These are phyloP conservation scores for Carex pumila DNA, from an alignment of 176 grass and related monocot species.

Conservation along the genomic window DNA sequence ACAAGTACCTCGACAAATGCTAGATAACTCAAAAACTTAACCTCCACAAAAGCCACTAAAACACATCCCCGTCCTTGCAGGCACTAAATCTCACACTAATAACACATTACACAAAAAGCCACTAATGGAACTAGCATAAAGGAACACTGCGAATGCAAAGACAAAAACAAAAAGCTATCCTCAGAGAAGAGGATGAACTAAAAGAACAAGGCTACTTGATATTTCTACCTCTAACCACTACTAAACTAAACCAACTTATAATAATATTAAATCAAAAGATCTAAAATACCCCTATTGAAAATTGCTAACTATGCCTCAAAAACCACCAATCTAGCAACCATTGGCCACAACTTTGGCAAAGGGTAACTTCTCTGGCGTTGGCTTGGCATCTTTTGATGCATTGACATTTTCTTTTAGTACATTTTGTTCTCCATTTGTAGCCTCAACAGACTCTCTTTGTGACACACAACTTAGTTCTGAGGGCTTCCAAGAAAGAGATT, in stretches of 20 bases:
- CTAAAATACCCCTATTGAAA: not conserved
- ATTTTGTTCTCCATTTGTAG: constrained; percentile 27
- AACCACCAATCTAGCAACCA: constrained; percentile 32
- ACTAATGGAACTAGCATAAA: not conserved
- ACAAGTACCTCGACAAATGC: not conserved
- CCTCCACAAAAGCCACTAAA: not conserved
- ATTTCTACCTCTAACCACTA: not conserved
- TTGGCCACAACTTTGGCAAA: constrained; percentile 20
- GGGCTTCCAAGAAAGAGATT: constrained; percentile 18
- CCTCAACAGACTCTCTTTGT: constrained; percentile 25
- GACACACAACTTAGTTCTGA: constrained; percentile 19
- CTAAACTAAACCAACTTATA: not conserved
- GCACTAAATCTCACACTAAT: not conserved
- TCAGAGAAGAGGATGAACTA: not conserved
- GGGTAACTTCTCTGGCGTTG: constrained; percentile 30
- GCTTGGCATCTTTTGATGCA: constrained; percentile 26
- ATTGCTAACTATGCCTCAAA: not conserved
- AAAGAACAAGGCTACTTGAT: not conserved
- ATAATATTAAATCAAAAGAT: not conserved
- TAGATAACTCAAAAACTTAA: not conserved
- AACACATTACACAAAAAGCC: not conserved
- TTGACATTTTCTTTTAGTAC: constrained; percentile 38
- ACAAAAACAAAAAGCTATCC: not conserved
- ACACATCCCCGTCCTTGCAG: not conserved
- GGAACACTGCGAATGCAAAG: not conserved